Conservation (phyloP, 331 rosid genomes). For the Stylosanthes scabra region DNA sequence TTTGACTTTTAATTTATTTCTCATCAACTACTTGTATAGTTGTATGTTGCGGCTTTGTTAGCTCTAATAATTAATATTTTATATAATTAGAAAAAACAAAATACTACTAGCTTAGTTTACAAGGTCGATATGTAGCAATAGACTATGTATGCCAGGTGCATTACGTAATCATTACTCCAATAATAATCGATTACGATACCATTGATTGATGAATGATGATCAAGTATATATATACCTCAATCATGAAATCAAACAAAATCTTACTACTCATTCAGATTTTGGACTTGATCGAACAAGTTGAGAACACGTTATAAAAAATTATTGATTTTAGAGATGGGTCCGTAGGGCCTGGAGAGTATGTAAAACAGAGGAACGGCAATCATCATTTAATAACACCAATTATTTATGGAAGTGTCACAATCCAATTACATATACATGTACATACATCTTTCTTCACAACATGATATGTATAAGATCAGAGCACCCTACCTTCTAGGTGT, state of each 20-base stretch:
- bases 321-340: conserved; percentile 29
- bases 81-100: no score
- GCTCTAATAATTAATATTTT: not conserved
- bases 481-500: not conserved
- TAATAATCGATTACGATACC: no score
- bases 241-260: conserved; percentile 1
- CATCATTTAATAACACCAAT: not conserved
- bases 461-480: not conserved
- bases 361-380: no score
- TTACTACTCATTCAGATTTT: not conserved
- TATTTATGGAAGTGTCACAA: conserved; percentile 30
- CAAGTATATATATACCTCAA: not conserved
- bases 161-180: no score
- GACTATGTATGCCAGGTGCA: no score
- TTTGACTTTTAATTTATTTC: not conserved
- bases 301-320: conserved; percentile 26
- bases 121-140: no score
- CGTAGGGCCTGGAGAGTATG: not conserved
- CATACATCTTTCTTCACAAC: not conserved
- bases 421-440: conserved; percentile 4
- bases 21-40: no score
- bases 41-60: not conserved
- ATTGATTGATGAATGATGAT: no score
- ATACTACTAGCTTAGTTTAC: no score
- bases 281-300: not conserved